Evolutionary conservation across 2,329 filamentous ascomycete genomes (phyloP).

Genomic region (Fusarium keratoplasticum): DNA sequence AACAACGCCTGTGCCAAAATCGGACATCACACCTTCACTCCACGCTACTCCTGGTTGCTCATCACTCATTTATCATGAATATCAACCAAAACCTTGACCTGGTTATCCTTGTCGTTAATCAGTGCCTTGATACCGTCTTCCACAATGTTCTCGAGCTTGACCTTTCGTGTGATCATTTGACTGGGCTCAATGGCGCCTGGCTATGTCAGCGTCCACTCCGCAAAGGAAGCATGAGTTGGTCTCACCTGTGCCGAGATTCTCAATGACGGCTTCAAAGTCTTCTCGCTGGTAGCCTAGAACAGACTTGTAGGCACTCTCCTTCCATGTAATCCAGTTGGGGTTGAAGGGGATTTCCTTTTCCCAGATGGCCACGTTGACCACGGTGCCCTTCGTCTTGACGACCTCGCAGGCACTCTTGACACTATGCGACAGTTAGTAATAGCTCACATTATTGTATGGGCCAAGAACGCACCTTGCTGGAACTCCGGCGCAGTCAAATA

Average conservation of each 20-base stretch:
- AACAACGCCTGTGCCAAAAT: not conserved
- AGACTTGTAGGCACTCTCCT: slow-evolving; percentile 42
- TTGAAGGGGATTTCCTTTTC: slow-evolving; percentile 55
- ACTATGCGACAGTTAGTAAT: slow-evolving; percentile 3
- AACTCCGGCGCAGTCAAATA: slow-evolving; percentile 73
- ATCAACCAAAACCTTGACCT: slow-evolving; percentile 72
- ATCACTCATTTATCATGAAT: slow-evolving; percentile 34
- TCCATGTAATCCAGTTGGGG: slow-evolving; percentile 44
- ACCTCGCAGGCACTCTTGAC: slow-evolving; percentile 56
- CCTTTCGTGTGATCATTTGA: slow-evolving; percentile 71
- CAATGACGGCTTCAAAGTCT: slow-evolving; percentile 69
- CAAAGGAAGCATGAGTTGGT: too few relatives aligned
- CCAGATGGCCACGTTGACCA: slow-evolving; percentile 76
- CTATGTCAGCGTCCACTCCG: slow-evolving; percentile 14
- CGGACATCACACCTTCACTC: not conserved
- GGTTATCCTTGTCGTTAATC: slow-evolving; percentile 69
- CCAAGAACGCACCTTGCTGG: slow-evolving; percentile 33
- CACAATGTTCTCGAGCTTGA: slow-evolving; percentile 66
- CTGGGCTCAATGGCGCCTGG: slow-evolving; percentile 62
- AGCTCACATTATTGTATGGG: fast-evolving
- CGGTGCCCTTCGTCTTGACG: slow-evolving; percentile 64
- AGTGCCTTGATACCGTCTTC: slow-evolving; percentile 68
- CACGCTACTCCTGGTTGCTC: not conserved
- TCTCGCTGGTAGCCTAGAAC: slow-evolving; percentile 38
- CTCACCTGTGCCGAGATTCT: slow-evolving; percentile 43